Percentiles rank a stretch among this genome's conserved stretches.
Conservation (phyloP, 805 yeast species). For the Limtongia smithiae region DNA sequence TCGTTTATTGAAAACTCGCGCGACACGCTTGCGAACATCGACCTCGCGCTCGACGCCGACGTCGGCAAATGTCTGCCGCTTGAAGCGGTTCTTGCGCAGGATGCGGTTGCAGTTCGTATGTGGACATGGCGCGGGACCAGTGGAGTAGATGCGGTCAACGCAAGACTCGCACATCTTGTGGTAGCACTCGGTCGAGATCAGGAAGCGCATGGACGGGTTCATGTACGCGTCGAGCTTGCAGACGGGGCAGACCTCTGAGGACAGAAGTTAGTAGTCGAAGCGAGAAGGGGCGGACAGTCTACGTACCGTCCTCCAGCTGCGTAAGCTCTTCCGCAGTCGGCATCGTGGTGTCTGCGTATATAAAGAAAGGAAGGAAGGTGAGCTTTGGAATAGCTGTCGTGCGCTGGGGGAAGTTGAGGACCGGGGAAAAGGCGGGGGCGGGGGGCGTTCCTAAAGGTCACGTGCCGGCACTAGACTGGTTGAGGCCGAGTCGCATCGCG, state of each 20-base stretch:
- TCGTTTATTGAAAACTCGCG: constrained; percentile 73
- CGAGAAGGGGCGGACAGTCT: not conserved
- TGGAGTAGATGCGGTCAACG: constrained; percentile 87
- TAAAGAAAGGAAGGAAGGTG: no score
- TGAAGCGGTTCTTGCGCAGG: constrained; percentile 82
- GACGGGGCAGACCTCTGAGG: constrained; percentile 83
- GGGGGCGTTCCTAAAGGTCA: no score
- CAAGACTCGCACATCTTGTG: constrained; percentile 96
- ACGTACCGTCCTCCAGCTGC: constrained; percentile 9
- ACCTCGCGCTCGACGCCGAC: constrained; percentile 86
- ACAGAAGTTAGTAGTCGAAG: not conserved
- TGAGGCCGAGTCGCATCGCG: no score
- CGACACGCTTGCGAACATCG: constrained; percentile 78
- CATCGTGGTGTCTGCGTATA: no score
- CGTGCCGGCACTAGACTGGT: no score
- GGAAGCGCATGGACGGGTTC: constrained; percentile 87
- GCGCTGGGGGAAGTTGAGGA: no score
- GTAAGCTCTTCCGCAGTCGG: not conserved
- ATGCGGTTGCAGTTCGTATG: constrained; percentile 86
- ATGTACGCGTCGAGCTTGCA: constrained; percentile 93
- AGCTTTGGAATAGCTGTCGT: no score
- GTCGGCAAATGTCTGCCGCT: constrained; percentile 90
- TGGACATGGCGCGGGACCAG: constrained; percentile 97
- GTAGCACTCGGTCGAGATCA: constrained; percentile 95
- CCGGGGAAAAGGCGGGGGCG: no score